Evolutionary conservation across 257 asterid genomes (phyloP).

Genomic region (Paraleonurus japonicus): DNA sequence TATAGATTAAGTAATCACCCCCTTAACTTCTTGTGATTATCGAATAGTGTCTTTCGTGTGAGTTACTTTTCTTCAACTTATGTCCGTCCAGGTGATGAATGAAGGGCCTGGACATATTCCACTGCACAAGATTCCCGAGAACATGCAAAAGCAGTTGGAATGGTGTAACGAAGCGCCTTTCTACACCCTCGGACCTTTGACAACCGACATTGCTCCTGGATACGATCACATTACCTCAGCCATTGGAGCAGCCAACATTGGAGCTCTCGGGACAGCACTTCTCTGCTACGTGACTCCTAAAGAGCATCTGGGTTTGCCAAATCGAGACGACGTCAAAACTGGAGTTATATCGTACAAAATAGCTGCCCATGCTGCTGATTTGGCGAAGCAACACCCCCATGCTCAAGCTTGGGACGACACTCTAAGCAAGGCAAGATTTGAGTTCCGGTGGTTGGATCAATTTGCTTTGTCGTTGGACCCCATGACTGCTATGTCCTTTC

Average conservation of each 20-base stretch:
- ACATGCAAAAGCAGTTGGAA: slow-evolving; percentile 92
- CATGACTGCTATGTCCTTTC: slow-evolving; percentile 88
- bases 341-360: slow-evolving; percentile 89
- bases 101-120: slow-evolving; percentile 98
- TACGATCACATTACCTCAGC: slow-evolving; percentile 95
- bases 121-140: slow-evolving; percentile 91
- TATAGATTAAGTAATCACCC: neutral
- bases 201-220: slow-evolving; percentile 94
- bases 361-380: slow-evolving; percentile 94
- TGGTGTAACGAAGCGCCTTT: slow-evolving; percentile 98
- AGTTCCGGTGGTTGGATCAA: slow-evolving; percentile 97
- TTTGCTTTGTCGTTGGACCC: slow-evolving; percentile 94
- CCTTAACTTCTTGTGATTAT: neutral
- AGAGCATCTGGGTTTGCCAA: slow-evolving; percentile 90
- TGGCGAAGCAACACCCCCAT: slow-evolving; percentile 82
- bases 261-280: slow-evolving; percentile 95
- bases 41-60: neutral
- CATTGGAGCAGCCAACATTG: slow-evolving; percentile 93
- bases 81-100: slow-evolving; percentile 71
- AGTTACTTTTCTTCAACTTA: neutral
- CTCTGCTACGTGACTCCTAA: slow-evolving; percentile 93
- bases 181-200: slow-evolving; percentile 90
- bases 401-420: slow-evolving; percentile 97
- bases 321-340: slow-evolving; percentile 77
- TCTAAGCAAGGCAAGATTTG: slow-evolving; percentile 92